Percentiles rank a stretch among this genome's conserved stretches.
Evolutionary conservation across 2,329 filamentous ascomycete species (phyloP).

Genomic region (Xylaria sp.): DNA sequence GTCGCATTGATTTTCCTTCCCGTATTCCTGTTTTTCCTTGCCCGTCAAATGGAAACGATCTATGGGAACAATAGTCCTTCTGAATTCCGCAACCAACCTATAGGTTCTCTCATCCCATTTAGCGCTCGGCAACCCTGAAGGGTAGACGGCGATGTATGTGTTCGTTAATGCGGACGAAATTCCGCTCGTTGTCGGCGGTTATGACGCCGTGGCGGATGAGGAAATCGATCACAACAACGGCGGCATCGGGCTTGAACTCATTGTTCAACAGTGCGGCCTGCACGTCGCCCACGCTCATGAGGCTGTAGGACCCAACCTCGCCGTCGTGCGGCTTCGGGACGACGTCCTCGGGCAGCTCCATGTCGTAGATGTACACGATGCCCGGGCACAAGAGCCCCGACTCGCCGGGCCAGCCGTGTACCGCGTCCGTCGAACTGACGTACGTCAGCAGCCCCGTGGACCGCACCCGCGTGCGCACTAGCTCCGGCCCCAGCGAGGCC

Average conservation of each 20-base stretch:
- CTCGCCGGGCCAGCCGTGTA: conserved; percentile 65
- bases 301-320: conserved; percentile 77
- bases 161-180: conserved; percentile 71
- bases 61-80: too few relatives aligned
- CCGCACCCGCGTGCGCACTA: conserved; percentile 60
- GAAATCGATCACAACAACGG: conserved; percentile 79
- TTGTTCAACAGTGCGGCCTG: conserved; percentile 65
- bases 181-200: conserved; percentile 72
- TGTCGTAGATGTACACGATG: conserved; percentile 74
- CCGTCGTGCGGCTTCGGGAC: conserved; percentile 73
- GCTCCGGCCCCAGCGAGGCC: conserved; percentile 66
- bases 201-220: conserved; percentile 77
- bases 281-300: conserved; percentile 67
- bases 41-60: not conserved
- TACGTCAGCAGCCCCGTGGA: conserved; percentile 70
- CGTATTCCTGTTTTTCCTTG: not conserved
- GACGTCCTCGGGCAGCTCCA: conserved; percentile 65
- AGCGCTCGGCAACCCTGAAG: conserved; percentile 27
- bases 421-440: conserved; percentile 64
- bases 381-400: conserved; percentile 50
- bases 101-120: too few relatives aligned
- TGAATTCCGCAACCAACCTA: too few relatives aligned
- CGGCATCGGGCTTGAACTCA: conserved; percentile 87
- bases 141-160: conserved; percentile 53
- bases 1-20: not conserved